A percentile compares a stretch with the other conserved stretches of the same genome.
Evolutionary conservation across 2,329 filamentous ascomycete genomes (phyloP).

Genomic region (Hirsutella minnesotensis): DNA sequence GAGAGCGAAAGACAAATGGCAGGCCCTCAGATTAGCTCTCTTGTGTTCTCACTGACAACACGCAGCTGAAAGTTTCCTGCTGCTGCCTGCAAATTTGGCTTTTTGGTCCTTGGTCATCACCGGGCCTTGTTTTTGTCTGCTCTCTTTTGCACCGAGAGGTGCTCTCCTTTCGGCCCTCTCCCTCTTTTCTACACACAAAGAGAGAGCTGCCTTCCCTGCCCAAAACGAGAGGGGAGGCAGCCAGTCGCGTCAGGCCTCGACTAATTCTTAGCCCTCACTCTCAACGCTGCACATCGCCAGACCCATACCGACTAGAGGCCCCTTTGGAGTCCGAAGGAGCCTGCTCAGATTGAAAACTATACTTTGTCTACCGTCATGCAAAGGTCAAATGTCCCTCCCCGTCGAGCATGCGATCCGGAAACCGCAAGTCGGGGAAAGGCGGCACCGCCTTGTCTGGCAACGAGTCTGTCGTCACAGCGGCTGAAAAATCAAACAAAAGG

Average conservation of each 20-base stretch:
- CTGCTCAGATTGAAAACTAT: slow-evolving; percentile 46
- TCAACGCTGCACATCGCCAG: too few relatives aligned
- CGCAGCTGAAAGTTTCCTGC: slow-evolving; percentile 15
- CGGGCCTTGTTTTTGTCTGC: slow-evolving; percentile 12
- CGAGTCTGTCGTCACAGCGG: not conserved
- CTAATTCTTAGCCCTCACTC: too few relatives aligned
- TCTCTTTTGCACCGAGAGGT: too few relatives aligned
- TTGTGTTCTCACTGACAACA: slow-evolving; percentile 41
- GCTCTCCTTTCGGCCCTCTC: too few relatives aligned
- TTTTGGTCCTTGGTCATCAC: slow-evolving; percentile 44
- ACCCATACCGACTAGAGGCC: not conserved
- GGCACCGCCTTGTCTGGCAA: not conserved
- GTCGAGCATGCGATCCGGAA: too few relatives aligned
- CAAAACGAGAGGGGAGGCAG: too few relatives aligned
- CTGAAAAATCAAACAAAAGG: not conserved
- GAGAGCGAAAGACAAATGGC: slow-evolving; percentile 7
- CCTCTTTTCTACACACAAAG: too few relatives aligned
- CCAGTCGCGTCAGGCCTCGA: too few relatives aligned
- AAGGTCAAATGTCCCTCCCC: not conserved
- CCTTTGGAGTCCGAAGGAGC: slow-evolving; percentile 17
- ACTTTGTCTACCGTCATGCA: slow-evolving; percentile 3
- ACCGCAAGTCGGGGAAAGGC: too few relatives aligned
- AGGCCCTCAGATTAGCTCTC: slow-evolving; percentile 46
- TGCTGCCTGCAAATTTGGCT: slow-evolving; percentile 47
- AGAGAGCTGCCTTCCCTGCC: too few relatives aligned